A percentile compares a stretch with the other conserved stretches of the same genome.
These are phyloP conservation scores for Aspergillus versicolor DNA, from an alignment of 2,329 filamentous ascomycete species.

Conservation along the genomic window DNA sequence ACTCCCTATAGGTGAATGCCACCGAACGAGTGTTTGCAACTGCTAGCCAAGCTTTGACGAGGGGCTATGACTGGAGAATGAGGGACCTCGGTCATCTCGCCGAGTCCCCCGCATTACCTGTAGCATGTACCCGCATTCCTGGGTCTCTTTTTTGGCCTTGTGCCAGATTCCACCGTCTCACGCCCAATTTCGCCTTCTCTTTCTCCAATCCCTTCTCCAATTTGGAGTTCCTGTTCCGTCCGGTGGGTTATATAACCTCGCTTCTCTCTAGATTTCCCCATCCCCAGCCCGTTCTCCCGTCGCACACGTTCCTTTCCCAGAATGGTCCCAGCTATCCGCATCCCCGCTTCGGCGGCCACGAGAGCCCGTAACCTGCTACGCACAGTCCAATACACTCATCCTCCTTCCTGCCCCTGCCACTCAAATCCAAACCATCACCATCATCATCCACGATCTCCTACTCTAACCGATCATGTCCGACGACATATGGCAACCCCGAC, in stretches of 20 bases:
- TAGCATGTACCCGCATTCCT: too few relatives aligned
- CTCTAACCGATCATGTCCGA: constrained; percentile 55
- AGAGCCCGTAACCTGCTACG: constrained; percentile 65
- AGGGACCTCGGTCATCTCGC: constrained; percentile 6
- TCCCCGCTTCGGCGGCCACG: constrained; percentile 47
- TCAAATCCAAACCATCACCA: constrained; percentile 83
- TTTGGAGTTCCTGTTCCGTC: not conserved
- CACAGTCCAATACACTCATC: constrained; percentile 88
- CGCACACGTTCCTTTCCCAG: not conserved
- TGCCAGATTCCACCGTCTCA: not conserved
- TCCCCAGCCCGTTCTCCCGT: not conserved
- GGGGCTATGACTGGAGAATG: not conserved
- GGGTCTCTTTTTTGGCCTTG: not conserved
- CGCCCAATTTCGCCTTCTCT: not conserved
- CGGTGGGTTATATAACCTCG: not conserved
- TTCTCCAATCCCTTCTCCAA: not conserved
- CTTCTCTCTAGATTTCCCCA: not conserved
- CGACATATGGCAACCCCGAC: constrained; percentile 73
- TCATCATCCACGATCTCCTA: constrained; percentile 62
- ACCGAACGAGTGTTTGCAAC: not conserved
- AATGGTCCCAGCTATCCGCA: constrained; percentile 44
- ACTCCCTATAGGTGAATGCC: not conserved
- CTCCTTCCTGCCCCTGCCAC: constrained; percentile 87
- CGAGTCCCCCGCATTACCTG: constrained; percentile 6
- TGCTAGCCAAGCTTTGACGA: not conserved